Percentiles rank a stretch among this genome's conserved stretches.
Conservation (phyloP, 345 rosid species). For the Lepidium aucheri region DNA sequence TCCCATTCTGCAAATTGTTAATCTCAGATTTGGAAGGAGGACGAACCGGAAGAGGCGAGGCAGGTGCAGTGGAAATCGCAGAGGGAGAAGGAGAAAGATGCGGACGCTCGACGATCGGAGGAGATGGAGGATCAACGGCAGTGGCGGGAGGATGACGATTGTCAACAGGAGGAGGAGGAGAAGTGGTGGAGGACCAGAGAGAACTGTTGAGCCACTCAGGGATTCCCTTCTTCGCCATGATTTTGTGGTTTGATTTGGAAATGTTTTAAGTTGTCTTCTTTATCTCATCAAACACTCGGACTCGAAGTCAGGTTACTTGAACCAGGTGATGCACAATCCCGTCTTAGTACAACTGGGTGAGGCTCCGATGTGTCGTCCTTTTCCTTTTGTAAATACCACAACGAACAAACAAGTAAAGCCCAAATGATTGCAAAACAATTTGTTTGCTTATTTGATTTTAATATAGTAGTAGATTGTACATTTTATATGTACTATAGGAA, state of each 20-base stretch:
- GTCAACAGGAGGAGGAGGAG: slow-evolving; percentile 34
- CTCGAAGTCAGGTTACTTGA: not conserved
- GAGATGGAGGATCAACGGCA: slow-evolving; percentile 21
- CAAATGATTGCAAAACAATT: too few species aligned
- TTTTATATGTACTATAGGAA: too few species aligned
- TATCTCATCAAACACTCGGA: not conserved
- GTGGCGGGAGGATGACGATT: slow-evolving; percentile 33
- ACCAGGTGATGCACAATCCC: not conserved
- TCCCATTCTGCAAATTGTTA: slow-evolving; percentile 21
- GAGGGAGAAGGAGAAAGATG: slow-evolving; percentile 36
- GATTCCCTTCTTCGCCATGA: slow-evolving; percentile 66
- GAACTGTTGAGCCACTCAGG: slow-evolving; percentile 99
- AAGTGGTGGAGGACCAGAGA: slow-evolving; percentile 52
- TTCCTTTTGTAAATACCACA: not conserved
- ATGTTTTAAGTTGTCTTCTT: not conserved
- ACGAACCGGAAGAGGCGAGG: too few species aligned
- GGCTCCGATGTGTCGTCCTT: not conserved
- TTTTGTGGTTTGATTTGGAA: not conserved
- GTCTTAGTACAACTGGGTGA: not conserved
- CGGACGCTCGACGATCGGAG: slow-evolving; percentile 24
- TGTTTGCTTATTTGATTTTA: too few species aligned
- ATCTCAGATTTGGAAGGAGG: slow-evolving; percentile 38
- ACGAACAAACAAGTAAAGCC: too few species aligned
- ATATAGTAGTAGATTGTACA: too few species aligned
- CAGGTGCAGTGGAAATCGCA: slow-evolving; percentile 24